A percentile compares a stretch with the other conserved stretches of the same genome.
Conservation (phyloP, 495 filamentous ascomycete genomes). For the Penicillium bovifimosum region DNA sequence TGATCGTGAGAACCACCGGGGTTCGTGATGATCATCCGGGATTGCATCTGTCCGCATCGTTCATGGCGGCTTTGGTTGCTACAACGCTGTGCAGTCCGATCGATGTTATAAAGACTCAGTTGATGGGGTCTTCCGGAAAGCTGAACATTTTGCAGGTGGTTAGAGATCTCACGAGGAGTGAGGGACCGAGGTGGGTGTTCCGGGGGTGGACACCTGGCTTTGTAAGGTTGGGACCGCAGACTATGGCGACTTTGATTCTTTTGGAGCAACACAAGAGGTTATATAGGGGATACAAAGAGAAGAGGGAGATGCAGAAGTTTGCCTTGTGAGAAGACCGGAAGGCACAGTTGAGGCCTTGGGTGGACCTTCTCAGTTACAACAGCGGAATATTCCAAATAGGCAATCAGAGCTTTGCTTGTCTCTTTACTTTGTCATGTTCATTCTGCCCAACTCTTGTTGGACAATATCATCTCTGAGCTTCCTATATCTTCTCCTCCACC, state of each 20-base stretch:
- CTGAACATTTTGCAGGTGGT: slow-evolving; percentile 11
- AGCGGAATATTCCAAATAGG: too few species aligned
- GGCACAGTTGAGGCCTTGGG: background rate
- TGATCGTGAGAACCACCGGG: slow-evolving; percentile 27
- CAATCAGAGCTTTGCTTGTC: too few species aligned
- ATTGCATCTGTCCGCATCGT: slow-evolving; percentile 71
- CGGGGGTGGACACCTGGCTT: slow-evolving; percentile 89
- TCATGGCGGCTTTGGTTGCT: slow-evolving; percentile 77
- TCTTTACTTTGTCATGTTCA: too few species aligned
- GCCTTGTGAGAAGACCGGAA: background rate
- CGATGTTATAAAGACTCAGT: slow-evolving; percentile 84
- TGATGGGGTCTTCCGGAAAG: slow-evolving; percentile 51
- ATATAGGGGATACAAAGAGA: slow-evolving; percentile 31
- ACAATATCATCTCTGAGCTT: too few species aligned
- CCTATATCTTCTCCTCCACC: too few species aligned
- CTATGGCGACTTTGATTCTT: slow-evolving; percentile 80
- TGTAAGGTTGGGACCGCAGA: slow-evolving; percentile 74
- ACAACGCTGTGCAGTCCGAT: slow-evolving; percentile 88
- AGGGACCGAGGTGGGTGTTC: slow-evolving; percentile 66
- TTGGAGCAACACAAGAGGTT: slow-evolving; percentile 72
- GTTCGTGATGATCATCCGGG: slow-evolving; percentile 52
- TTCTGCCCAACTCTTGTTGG: too few species aligned
- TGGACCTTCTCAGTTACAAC: background rate
- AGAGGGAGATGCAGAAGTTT: background rate
- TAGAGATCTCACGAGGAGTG: slow-evolving; percentile 9